Percentiles rank a stretch among this genome's conserved stretches.
These are phyloP conservation scores for Penicillium sp. DNA, from an alignment of 2,329 filamentous ascomycete species.

Conservation along the genomic window DNA sequence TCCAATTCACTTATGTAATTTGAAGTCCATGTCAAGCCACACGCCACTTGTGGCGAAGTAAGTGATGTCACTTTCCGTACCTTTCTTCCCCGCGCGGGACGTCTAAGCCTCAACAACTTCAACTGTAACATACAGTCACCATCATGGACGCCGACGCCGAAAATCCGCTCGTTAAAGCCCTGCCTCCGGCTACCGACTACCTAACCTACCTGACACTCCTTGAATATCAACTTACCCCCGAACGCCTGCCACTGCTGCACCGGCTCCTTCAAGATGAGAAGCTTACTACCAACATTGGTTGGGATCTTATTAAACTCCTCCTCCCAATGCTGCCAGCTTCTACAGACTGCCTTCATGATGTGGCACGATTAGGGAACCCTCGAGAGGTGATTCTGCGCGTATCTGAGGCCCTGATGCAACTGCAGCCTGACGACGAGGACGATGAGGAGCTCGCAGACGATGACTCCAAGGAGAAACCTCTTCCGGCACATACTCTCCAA, in stretches of 20 bases:
- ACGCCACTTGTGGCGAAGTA: background rate
- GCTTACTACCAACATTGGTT: conserved; percentile 64
- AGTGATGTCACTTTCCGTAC: background rate
- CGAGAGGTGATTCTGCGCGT: conserved; percentile 65
- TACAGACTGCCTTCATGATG: conserved; percentile 60
- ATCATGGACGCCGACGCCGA: conserved; percentile 33
- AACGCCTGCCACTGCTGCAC: conserved; percentile 60
- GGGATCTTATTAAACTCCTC: conserved; percentile 65
- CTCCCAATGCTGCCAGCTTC: conserved; percentile 61
- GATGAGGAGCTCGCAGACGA: conserved; percentile 29
- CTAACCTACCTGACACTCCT: conserved; percentile 67
- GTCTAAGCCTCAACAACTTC: background rate
- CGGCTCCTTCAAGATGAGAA: conserved; percentile 61
- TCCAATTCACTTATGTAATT: background rate
- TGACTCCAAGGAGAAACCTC: conserved; percentile 11
- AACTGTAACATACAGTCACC: background rate
- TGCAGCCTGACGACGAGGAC: conserved; percentile 50
- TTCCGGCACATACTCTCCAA: conserved; percentile 17
- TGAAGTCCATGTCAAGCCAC: background rate
- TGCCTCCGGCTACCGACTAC: conserved; percentile 64
- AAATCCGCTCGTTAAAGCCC: conserved; percentile 57
- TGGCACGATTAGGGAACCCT: conserved; percentile 63
- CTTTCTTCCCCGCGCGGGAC: background rate
- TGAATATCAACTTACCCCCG: conserved; percentile 63
- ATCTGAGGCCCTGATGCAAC: conserved; percentile 59